Evolutionary conservation across 108 stramenopile species (phyloP), one percentile per base, ranked within the genome.

Genomic region (Halocafeteria seosinensis): DNA sequence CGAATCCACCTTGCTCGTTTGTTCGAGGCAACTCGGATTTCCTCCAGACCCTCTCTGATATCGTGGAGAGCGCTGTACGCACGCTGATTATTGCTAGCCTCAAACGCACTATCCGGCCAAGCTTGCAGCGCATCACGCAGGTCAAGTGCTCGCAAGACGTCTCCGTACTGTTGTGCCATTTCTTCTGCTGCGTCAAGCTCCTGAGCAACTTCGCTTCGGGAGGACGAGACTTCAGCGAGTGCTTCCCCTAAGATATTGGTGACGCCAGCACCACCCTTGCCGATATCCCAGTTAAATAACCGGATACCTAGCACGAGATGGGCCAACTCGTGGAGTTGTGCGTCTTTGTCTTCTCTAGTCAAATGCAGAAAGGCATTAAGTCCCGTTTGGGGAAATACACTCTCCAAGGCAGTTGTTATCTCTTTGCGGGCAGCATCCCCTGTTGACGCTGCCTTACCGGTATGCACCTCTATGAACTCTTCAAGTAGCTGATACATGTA

Each of bases 251-350:
- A 5, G 13, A 74, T 37, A 34, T 72, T 34, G 2, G 71, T 37
- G 4, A 83, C 34, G 35, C 74, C 74, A 5, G 76, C 73, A 25
- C 78, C 80, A 13, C 76, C 78, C 50, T 76, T 76, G 25, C 78
- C 80, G 32, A 62, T 34, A 37, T 74, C 55, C 51, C 75, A 73
- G 51, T 83, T 80, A 62, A 77, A 83, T 32, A 83, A 71, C 11
- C 82, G 80, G 37, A 83, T 83, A 37, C 82, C 82, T 12, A 66
- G 29, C 13, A 81, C 76, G 59, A 83, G 78, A 60, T 42, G 62
- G 1, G 75, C 57, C 27, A 83, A 52, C 55, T 83, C 80, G 23
- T 76, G 63, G 9, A 83, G 73, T 52, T 79, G 80, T 17, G 38
- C 36, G 42, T 51, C 62, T 35, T 75, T 77, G 50, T 83, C 82